Evolutionary conservation across 306 rosid species (phyloP), one percentile per base, ranked within the genome.

Genomic region (Quercus bicolor): DNA sequence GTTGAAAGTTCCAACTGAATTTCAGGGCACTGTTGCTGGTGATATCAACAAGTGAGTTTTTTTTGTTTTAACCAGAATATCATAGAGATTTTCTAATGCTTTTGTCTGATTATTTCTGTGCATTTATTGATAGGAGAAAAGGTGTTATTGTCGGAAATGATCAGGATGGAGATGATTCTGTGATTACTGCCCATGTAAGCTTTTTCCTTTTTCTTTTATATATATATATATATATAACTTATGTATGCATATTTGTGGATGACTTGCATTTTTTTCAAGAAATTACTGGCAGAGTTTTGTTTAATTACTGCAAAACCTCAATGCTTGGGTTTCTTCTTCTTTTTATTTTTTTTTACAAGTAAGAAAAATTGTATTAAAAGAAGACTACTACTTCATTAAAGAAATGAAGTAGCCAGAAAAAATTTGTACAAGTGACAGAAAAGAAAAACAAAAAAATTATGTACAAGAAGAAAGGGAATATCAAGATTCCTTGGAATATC

Each of bases 121-220:
- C 72, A 59, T 5, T 72, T 56, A 43, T 78, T 84, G 79, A 72
- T 56, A 95, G 99, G 98, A 86, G 99, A 75, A 95, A 95, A 83
- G 99, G 98, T 80, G 73, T 91, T 48, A 95, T 95, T 73, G 92
- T 95, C 68, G 99, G 99, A 81, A 95, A 95, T 82, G 99, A 95
- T 78, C 99, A 95, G 84, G 99, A 95, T 7, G 99, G 99, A 64
- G 99, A 95, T 77, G 99, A 95, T 80, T 95, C 99, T 61, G 85
- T 93, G 56, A 93, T 95, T 75, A 86, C 93, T 33, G 98, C 98
- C 56, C 89, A 92, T 51, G 98, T 92, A 90, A 80, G 98, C 77
- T 6, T 34, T 34, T 34, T 34, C 0, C 9, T 34, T 34, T 34
- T 34, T 34, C 40, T 34, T 34, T 1, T 34, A 34, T 34, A 1